Conservation (phyloP, 305 asterid species). For the Fraxinus baroniana region DNA sequence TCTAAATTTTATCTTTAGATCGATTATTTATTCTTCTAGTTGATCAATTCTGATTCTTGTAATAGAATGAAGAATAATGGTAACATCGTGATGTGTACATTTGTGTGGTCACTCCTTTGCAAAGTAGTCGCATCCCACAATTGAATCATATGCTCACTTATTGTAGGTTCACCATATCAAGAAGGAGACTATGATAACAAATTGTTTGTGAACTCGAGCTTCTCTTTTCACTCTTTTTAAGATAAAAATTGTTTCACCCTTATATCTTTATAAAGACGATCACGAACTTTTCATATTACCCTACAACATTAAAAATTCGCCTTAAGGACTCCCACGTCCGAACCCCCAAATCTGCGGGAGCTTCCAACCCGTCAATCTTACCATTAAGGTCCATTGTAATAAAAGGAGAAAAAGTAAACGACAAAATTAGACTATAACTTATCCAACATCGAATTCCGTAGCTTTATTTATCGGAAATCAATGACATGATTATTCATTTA, state of each 20-base stretch:
- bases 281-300: too few species aligned
- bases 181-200: too few species aligned
- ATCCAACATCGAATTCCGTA: neutral
- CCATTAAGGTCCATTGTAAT: neutral
- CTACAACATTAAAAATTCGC: too few species aligned
- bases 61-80: neutral
- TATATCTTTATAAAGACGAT: too few species aligned
- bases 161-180: too few species aligned
- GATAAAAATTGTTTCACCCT: neutral
- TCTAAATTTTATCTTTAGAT: too few species aligned
- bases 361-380: neutral
- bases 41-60: too few species aligned
- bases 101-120: neutral
- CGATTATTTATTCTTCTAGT: too few species aligned
- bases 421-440: neutral
- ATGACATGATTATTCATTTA: neutral
- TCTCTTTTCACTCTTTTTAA: too few species aligned
- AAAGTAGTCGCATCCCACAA: neutral
- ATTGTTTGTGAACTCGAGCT: too few species aligned
- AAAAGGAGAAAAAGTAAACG: neutral
- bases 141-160: neutral
- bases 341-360: neutral
- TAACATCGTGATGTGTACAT: neutral
- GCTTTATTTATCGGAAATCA: neutral
- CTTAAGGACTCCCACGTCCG: too few species aligned